A percentile compares a stretch with the other conserved stretches of the same genome.
Evolutionary conservation across 1,284 basidiomycete genomes (phyloP).

Genomic region (Ganoderma meredithae): DNA sequence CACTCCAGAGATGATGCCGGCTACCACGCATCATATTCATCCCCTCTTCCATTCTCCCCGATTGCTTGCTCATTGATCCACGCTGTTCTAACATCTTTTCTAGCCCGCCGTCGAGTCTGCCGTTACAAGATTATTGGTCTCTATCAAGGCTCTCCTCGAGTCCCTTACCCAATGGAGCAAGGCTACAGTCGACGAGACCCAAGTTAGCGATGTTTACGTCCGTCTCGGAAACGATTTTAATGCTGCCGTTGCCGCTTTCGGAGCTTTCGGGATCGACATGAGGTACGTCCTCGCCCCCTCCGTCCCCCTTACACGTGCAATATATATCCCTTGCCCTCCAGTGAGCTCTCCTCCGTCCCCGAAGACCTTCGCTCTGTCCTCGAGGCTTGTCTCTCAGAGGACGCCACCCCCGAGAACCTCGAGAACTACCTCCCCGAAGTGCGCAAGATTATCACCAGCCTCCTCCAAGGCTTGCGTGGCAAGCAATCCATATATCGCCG

Average conservation of each 20-base stretch:
- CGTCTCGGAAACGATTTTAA: slow-evolving; percentile 98
- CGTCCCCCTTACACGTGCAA: slow-evolving; percentile 15
- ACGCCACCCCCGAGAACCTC: slow-evolving; percentile 86
- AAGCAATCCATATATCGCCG: slow-evolving; percentile 88
- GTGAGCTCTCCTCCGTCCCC: slow-evolving; percentile 90
- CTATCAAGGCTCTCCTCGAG: slow-evolving; percentile 95
- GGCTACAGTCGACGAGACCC: slow-evolving; percentile 75
- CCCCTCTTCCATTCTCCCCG: not conserved
- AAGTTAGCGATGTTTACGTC: slow-evolving; percentile 98
- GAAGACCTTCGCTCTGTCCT: slow-evolving; percentile 89
- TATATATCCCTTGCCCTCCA: slow-evolving; percentile 42
- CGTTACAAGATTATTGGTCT: slow-evolving; percentile 92
- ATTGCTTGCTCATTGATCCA: not conserved
- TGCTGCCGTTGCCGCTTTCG: slow-evolving; percentile 89
- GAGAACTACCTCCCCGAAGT: slow-evolving; percentile 92
- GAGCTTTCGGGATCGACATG: slow-evolving; percentile 89
- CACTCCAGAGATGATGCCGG: not conserved
- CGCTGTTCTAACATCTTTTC: slow-evolving; percentile 10
- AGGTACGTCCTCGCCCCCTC: slow-evolving; percentile 53
- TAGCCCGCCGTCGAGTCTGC: slow-evolving; percentile 88
- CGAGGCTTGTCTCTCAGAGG: slow-evolving; percentile 91
- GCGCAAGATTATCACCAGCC: slow-evolving; percentile 90
- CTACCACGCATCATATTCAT: not conserved
- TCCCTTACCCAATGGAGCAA: slow-evolving; percentile 91
- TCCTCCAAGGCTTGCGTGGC: slow-evolving; percentile 89